A percentile compares a stretch with the other conserved stretches of the same genome.
Evolutionary conservation across 1,284 basidiomycete genomes (phyloP).

Genomic region (Malassezia vespertilionis): DNA sequence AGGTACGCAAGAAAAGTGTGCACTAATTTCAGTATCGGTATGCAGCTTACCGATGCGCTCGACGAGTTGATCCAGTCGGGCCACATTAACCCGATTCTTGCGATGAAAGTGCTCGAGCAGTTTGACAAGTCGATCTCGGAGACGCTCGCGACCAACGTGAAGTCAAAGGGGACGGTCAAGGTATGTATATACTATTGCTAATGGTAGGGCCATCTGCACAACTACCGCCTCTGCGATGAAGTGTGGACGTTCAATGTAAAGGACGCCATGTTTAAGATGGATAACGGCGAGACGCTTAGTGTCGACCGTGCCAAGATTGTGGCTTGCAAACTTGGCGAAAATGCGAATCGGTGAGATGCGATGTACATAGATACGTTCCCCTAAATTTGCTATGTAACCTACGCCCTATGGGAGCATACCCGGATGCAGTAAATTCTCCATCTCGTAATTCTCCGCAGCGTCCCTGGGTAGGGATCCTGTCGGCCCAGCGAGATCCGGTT

Average conservation of each 20-base stretch:
- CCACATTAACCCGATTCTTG: conserved; percentile 89
- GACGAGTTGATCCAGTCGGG: conserved; percentile 97
- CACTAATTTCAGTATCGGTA: conserved; percentile 63
- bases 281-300: conserved; percentile 36
- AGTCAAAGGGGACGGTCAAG: conserved; percentile 40
- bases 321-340: conserved; percentile 44
- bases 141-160: conserved; percentile 38
- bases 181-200: conserved; percentile 13
- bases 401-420: no score
- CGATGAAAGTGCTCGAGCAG: conserved; percentile 76
- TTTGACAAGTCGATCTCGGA: conserved; percentile 45
- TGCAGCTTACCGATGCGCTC: conserved; percentile 94
- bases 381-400: no score
- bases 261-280: conserved; percentile 42
- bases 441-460: no score
- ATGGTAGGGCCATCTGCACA: conserved; percentile 37
- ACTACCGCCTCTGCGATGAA: conserved; percentile 44
- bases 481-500: no score
- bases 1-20: conserved; percentile 18
- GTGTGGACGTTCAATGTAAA: conserved; percentile 46
- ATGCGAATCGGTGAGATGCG: conserved; percentile 7
- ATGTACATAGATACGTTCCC: no score
- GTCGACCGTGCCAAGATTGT: conserved; percentile 44
- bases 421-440: no score
- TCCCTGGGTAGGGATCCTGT: no score